A percentile compares a stretch with the other conserved stretches of the same genome.
These are phyloP conservation scores for Pseudomassariella vexata DNA, from an alignment of 2,329 filamentous ascomycete genomes.

Conservation along the genomic window DNA sequence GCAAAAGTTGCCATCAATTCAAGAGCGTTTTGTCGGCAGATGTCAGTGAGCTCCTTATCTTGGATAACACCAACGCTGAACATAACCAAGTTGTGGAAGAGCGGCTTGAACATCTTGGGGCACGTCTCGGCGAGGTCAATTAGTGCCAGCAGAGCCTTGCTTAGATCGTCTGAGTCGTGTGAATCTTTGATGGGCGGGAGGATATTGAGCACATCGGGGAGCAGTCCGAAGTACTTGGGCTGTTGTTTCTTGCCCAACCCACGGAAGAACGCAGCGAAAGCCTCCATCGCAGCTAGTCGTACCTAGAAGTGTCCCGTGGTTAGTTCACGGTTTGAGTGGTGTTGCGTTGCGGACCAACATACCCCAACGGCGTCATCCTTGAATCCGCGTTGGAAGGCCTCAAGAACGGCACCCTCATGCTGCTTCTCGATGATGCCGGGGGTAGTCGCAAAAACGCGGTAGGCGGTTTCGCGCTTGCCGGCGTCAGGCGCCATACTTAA, in stretches of 20 bases:
- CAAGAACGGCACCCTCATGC: conserved; percentile 83
- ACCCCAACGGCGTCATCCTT: conserved; percentile 79
- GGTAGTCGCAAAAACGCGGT: conserved; percentile 91
- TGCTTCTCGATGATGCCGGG: conserved; percentile 94
- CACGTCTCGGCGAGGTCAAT: conserved; percentile 94
- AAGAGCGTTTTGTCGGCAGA: conserved; percentile 87
- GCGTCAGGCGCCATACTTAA: conserved; percentile 81
- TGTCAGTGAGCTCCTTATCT: conserved; percentile 88
- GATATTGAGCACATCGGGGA: conserved; percentile 90
- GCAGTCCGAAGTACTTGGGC: conserved; percentile 77
- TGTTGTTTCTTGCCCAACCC: conserved; percentile 85
- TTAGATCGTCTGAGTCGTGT: conserved; percentile 84
- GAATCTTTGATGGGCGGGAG: conserved; percentile 90
- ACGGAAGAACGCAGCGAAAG: conserved; percentile 93
- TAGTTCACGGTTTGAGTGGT: conserved; percentile 8
- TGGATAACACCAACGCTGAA: conserved; percentile 92
- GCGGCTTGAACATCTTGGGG: conserved; percentile 92
- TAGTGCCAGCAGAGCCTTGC: conserved; percentile 80
- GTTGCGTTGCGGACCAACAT: conserved; percentile 23
- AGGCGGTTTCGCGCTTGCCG: conserved; percentile 84
- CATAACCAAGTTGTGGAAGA: conserved; percentile 89
- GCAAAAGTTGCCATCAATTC: conserved; percentile 98
- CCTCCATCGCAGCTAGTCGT: conserved; percentile 89
- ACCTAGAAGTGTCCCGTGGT: conserved; percentile 48
- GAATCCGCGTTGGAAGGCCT: conserved; percentile 87